Conservation (phyloP, 2,329 filamentous ascomycete species). For the Xylaria sp. region DNA sequence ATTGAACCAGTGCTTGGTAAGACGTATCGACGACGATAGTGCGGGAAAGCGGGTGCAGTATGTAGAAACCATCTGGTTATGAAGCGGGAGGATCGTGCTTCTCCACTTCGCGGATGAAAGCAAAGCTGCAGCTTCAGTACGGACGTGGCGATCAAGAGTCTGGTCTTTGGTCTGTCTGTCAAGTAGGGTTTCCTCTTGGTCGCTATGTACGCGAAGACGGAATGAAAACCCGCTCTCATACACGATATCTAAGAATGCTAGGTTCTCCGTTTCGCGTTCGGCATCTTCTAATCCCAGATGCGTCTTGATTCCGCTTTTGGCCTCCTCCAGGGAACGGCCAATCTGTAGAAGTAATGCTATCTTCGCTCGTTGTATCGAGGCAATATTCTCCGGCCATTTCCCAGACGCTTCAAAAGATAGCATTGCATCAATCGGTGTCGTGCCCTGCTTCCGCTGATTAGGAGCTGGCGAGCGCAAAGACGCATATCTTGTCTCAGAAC, state of each 20-base stretch:
- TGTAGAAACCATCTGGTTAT: constrained; percentile 83
- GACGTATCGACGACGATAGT: constrained; percentile 82
- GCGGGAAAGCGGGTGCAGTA: constrained; percentile 83
- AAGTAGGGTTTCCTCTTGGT: constrained; percentile 83
- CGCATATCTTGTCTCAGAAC: constrained; percentile 77
- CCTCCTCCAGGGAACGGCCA: constrained; percentile 72
- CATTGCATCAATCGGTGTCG: constrained; percentile 76
- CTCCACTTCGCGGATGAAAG: constrained; percentile 76
- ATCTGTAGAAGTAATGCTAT: constrained; percentile 87
- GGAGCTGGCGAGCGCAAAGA: constrained; percentile 66
- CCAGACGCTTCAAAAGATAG: constrained; percentile 93
- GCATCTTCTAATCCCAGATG: constrained; percentile 85
- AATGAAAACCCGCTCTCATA: constrained; percentile 79
- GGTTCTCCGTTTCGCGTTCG: constrained; percentile 74
- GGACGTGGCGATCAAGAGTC: constrained; percentile 68
- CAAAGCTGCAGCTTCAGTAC: constrained; percentile 75
- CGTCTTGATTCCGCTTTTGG: constrained; percentile 68
- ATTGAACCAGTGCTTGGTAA: constrained; percentile 90
- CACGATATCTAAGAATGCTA: constrained; percentile 82
- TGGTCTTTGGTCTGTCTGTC: constrained; percentile 83
- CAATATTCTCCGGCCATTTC: constrained; percentile 91
- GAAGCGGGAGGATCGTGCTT: constrained; percentile 77
- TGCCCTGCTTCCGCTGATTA: constrained; percentile 55
- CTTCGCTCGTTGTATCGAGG: constrained; percentile 92
- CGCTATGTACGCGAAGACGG: constrained; percentile 87